phyloP scores from a whole-genome alignment of 768 basidiomycete species.

The Saitozyma podzolica region DNA sequence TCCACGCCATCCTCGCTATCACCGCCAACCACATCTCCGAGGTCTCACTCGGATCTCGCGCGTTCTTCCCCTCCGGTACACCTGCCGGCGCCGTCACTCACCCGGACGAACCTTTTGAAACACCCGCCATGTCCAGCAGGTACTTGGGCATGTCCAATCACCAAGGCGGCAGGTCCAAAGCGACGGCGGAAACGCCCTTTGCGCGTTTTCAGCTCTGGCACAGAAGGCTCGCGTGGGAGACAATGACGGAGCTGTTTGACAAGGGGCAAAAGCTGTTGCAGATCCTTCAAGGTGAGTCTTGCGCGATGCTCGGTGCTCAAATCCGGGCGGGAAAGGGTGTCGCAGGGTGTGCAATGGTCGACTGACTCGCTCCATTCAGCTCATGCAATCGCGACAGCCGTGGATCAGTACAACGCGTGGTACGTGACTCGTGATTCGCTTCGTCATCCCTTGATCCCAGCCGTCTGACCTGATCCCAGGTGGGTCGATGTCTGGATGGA shows the following conservation, averaged over 20 bases:
- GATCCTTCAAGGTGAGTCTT: not conserved
- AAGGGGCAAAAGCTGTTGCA: conserved; percentile 31
- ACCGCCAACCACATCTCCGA: conserved; percentile 29
- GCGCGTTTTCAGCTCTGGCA: conserved; percentile 42
- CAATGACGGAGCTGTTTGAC: conserved; percentile 20
- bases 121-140: not conserved
- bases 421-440: too few species aligned
- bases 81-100: conserved; percentile 21
- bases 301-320: too few species aligned
- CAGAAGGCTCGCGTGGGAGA: conserved; percentile 33
- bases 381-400: conserved; percentile 12
- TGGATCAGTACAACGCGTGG: conserved; percentile 38
- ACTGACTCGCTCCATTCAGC: not conserved
- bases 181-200: conserved; percentile 14
- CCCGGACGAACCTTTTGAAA: conserved; percentile 20
- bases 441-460: too few species aligned
- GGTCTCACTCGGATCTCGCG: conserved; percentile 16
- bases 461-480: not conserved
- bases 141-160: not conserved
- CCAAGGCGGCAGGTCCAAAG: not conserved
- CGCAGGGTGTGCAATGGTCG: conserved; percentile 21
- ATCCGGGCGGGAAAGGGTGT: too few species aligned
- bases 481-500: conserved; percentile 45
- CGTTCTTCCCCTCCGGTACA: conserved; percentile 38
- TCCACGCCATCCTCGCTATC: conserved; percentile 41